These are phyloP conservation scores for Cladosporium austrohemisphaericum DNA, from an alignment of 2,329 filamentous ascomycete genomes.

Conservation along the genomic window DNA sequence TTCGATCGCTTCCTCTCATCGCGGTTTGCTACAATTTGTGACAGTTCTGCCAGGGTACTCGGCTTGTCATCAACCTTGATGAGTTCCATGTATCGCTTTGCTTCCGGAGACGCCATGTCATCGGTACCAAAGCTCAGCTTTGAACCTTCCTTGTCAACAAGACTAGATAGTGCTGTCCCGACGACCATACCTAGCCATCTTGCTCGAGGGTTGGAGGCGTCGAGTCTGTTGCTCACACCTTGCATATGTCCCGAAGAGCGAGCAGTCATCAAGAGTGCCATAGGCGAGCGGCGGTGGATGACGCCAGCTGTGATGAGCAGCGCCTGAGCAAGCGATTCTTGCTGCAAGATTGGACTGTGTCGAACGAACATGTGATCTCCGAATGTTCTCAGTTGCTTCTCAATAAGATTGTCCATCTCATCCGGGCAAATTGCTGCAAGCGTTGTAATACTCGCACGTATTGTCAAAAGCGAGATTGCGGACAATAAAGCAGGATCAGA, in stretches of 20 bases:
- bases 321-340: conserved; percentile 82
- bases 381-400: conserved; percentile 69
- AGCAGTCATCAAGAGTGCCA: conserved; percentile 65
- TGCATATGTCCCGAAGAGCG: conserved; percentile 71
- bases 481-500: conserved; percentile 23
- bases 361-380: conserved; percentile 83
- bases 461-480: conserved; percentile 21
- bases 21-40: conserved; percentile 21
- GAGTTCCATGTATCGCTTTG: conserved; percentile 69
- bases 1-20: conserved; percentile 1
- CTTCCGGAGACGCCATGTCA: conserved; percentile 70
- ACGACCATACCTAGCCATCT: conserved; percentile 86
- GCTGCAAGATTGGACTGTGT: conserved; percentile 77
- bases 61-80: conserved; percentile 59
- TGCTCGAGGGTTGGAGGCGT: conserved; percentile 68
- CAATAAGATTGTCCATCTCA: conserved; percentile 54
- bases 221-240: conserved; percentile 79
- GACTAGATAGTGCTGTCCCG: conserved; percentile 65
- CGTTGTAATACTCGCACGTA: conserved; percentile 28
- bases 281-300: conserved; percentile 61
- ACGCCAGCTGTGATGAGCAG: conserved; percentile 75
- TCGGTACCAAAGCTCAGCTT: conserved; percentile 80
- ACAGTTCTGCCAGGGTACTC: conserved; percentile 55
- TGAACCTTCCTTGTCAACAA: conserved; percentile 65
- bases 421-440: conserved; percentile 23